A percentile compares a stretch with the other conserved stretches of the same genome.
These are phyloP conservation scores for Castanopsis chinensis DNA, from an alignment of 306 rosid species.

Conservation along the genomic window DNA sequence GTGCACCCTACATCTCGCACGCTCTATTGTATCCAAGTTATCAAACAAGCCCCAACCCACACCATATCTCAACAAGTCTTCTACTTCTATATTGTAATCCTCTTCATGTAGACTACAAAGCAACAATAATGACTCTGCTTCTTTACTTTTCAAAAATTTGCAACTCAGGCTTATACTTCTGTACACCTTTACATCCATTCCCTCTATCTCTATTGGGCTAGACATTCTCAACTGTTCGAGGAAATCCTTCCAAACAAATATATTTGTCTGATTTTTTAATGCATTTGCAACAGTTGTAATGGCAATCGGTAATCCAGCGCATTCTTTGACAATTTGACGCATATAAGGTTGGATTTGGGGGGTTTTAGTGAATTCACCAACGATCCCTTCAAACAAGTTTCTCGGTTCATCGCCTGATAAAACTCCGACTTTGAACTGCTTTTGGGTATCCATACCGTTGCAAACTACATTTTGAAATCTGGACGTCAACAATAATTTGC, in stretches of 20 bases:
- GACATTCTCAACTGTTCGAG: not conserved
- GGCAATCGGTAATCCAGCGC: not conserved
- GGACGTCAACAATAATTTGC: not conserved
- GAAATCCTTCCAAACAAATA: not conserved
- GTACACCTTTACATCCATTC: fast-evolving
- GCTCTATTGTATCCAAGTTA: not conserved
- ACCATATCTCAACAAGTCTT: not conserved
- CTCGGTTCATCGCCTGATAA: not conserved
- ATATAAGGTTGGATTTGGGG: fast-evolving
- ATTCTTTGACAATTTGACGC: not conserved
- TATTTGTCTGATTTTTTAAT: not conserved
- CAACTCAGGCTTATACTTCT: not conserved
- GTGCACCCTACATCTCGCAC: not conserved
- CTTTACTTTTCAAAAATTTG: not conserved
- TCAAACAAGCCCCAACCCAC: not conserved
- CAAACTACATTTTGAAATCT: not conserved
- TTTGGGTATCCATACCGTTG: not conserved
- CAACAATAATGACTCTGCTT: not conserved
- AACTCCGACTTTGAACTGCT: not conserved
- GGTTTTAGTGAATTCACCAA: too few relatives aligned
- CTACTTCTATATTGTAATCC: fast-evolving
- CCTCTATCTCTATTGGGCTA: not conserved
- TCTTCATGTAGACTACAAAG: not conserved
- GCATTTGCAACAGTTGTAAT: not conserved
- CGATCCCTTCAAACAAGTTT: not conserved